Evolutionary conservation across 257 asterid species (phyloP).

Genomic region (Solanum tacnaense): DNA sequence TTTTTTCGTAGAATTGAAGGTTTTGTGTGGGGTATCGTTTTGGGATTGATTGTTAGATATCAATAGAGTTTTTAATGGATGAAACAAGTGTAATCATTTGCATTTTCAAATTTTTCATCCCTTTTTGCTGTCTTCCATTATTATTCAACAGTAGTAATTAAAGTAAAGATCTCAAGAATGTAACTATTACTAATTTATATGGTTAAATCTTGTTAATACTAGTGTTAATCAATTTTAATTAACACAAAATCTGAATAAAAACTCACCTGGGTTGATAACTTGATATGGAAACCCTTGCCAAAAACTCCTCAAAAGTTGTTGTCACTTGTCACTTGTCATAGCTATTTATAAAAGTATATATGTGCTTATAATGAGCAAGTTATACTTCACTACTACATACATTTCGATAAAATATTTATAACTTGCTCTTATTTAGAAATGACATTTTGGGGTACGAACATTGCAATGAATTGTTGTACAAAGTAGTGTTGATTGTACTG

Average conservation of each 20-base stretch:
- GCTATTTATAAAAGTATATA: background rate
- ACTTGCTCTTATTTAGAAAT: background rate
- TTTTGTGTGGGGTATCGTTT: background rate
- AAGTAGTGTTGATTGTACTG: background rate
- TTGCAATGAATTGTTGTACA: too few relatives aligned
- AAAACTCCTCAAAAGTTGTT: background rate
- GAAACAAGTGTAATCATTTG: background rate
- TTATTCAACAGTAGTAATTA: background rate
- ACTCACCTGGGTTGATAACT: background rate
- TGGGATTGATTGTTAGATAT: background rate
- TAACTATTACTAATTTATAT: background rate
- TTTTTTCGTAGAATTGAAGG: background rate
- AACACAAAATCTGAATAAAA: background rate
- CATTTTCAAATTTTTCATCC: background rate
- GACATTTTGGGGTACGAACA: too few relatives aligned
- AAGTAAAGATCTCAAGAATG: background rate
- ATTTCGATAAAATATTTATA: too few relatives aligned
- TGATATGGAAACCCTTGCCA: background rate
- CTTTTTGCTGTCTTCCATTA: background rate
- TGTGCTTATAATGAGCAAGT: background rate
- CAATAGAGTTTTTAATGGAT: background rate
- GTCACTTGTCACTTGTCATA: background rate
- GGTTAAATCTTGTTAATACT: background rate
- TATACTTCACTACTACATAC: background rate
- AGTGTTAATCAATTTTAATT: too few relatives aligned